Conservation (phyloP, 768 basidiomycete genomes). For the Panaeolus cyanescens region DNA sequence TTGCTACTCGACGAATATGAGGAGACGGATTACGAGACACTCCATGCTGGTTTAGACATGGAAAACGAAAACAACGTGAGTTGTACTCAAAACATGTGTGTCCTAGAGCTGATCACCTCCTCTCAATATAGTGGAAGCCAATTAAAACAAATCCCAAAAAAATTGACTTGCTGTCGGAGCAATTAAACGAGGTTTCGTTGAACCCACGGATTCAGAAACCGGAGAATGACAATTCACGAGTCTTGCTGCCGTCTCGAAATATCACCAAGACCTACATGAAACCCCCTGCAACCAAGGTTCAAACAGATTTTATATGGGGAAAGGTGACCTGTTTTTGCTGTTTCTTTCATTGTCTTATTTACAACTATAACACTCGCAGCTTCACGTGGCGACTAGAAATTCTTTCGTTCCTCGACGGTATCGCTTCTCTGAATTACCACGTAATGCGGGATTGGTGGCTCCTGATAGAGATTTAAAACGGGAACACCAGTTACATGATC, state of each 20-base stretch:
- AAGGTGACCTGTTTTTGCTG: background rate
- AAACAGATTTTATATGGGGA: background rate
- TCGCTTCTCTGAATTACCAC: background rate
- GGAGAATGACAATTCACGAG: background rate
- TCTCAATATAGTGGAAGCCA: conserved; percentile 17
- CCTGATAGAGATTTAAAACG: background rate
- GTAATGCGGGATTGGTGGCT: background rate
- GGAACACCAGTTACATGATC: background rate
- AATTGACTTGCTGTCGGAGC: conserved; percentile 6
- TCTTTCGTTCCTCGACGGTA: background rate
- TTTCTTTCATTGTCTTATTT: background rate
- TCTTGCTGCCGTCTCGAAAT: background rate
- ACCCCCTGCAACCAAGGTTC: background rate
- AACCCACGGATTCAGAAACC: background rate
- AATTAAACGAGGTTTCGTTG: conserved; percentile 8
- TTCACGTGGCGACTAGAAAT: background rate
- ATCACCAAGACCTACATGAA: background rate
- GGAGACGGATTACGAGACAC: conserved; percentile 19
- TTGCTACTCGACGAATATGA: background rate
- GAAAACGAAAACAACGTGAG: conserved; percentile 24
- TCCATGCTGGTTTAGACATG: conserved; percentile 26
- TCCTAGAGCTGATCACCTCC: background rate
- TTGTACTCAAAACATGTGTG: conserved; percentile 13
- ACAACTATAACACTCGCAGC: background rate
- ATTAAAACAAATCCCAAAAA: conserved; percentile 12